phyloP scores from a whole-genome alignment of 345 rosid species.

The Moringa oleifera region DNA sequence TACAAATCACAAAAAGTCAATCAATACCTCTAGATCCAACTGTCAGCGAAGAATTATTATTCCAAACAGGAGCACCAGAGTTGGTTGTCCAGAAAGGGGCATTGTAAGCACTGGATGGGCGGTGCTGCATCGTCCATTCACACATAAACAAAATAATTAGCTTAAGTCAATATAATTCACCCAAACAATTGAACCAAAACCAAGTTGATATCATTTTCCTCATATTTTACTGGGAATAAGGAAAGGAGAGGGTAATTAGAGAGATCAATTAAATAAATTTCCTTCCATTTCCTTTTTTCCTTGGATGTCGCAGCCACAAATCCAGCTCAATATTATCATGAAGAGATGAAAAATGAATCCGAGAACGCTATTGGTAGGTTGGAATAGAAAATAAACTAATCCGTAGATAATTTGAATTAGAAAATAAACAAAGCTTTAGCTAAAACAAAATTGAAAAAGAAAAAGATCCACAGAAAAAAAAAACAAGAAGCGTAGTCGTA shows the following conservation, averaged over 20 bases:
- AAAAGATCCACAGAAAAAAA: not conserved
- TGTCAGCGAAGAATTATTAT: slow-evolving; percentile 37
- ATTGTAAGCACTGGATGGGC: slow-evolving; percentile 33
- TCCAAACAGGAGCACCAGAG: slow-evolving; percentile 42
- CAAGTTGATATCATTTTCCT: not conserved
- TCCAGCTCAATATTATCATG: not conserved
- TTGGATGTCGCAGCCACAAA: not conserved
- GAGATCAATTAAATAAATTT: too few species aligned
- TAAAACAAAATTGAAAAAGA: too few species aligned
- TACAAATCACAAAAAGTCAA: not conserved
- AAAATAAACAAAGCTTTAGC: not conserved
- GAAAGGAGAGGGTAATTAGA: too few species aligned
- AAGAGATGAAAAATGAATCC: too few species aligned
- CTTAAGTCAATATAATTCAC: not conserved
- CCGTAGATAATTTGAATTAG: too few species aligned
- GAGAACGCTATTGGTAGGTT: too few species aligned
- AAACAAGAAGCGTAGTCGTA: too few species aligned
- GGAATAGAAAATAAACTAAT: too few species aligned
- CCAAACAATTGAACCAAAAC: slow-evolving; percentile 1
- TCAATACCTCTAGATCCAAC: slow-evolving; percentile 30
- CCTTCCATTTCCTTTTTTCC: not conserved
- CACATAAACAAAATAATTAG: slow-evolving; percentile 6
- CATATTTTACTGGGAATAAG: not conserved
- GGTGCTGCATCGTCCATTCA: slow-evolving; percentile 22
- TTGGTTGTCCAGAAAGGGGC: slow-evolving; percentile 35